A percentile compares a stretch with the other conserved stretches of the same genome.
These are phyloP conservation scores for Beauveria sp. DNA, from an alignment of 2,329 filamentous ascomycete genomes.

Conservation along the genomic window DNA sequence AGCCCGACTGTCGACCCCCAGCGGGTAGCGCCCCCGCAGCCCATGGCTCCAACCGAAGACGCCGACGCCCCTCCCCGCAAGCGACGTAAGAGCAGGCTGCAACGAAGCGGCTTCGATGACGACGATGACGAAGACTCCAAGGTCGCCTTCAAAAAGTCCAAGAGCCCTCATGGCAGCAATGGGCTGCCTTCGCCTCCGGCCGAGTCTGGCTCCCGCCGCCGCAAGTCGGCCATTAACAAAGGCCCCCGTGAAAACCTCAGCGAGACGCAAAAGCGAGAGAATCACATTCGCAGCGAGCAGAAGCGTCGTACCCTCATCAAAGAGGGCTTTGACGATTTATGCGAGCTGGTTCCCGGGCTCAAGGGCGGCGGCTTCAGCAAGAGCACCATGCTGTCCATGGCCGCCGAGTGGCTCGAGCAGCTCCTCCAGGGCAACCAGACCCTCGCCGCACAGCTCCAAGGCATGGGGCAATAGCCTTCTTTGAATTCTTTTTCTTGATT, in stretches of 20 bases:
- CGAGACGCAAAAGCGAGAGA: conserved; percentile 74
- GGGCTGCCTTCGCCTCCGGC: conserved; percentile 24
- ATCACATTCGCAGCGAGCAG: conserved; percentile 83
- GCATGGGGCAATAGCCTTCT: conserved; percentile 18
- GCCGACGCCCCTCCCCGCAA: conserved; percentile 39
- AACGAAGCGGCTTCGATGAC: conserved; percentile 33
- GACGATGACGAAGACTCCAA: conserved; percentile 31
- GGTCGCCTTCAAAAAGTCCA: conserved; percentile 24
- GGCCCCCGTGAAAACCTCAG: conserved; percentile 61
- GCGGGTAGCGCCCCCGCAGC: not conserved
- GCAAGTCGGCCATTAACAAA: conserved; percentile 43
- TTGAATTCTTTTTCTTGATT: not conserved
- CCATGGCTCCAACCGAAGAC: conserved; percentile 27
- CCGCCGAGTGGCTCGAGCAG: conserved; percentile 71
- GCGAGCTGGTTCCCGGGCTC: conserved; percentile 66
- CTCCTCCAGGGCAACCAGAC: conserved; percentile 60
- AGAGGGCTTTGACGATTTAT: conserved; percentile 75
- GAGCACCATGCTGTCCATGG: conserved; percentile 67
- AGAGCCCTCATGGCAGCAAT: conserved; percentile 41
- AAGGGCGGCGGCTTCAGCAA: conserved; percentile 73
- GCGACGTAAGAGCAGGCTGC: conserved; percentile 46
- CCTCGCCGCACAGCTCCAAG: conserved; percentile 46
- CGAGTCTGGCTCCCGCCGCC: conserved; percentile 36
- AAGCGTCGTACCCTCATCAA: conserved; percentile 77
- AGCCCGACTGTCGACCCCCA: conserved; percentile 35